Evolutionary conservation across 2,329 filamentous ascomycete genomes (phyloP).

Genomic region (Davidsoniella australis): DNA sequence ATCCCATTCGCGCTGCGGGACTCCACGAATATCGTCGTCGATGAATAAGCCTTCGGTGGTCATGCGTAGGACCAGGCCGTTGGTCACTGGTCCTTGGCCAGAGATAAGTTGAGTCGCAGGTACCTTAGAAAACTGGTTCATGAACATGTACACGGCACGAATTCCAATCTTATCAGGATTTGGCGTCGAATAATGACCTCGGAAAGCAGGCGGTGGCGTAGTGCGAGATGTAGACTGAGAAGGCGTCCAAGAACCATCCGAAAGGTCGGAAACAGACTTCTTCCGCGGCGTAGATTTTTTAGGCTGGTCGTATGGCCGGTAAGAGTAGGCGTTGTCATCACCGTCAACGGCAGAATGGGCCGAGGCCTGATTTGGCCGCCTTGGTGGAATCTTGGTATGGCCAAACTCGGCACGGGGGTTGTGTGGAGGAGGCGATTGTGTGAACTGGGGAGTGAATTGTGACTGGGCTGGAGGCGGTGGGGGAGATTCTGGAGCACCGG

Average conservation of each 20-base stretch:
- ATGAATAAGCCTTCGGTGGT: slow-evolving; percentile 92
- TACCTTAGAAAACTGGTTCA: slow-evolving; percentile 74
- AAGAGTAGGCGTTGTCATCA: slow-evolving; percentile 50
- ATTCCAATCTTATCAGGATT: slow-evolving; percentile 95
- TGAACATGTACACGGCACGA: slow-evolving; percentile 81
- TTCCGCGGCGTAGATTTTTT: slow-evolving; percentile 40
- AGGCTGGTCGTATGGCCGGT: slow-evolving; percentile 59
- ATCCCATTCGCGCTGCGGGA: slow-evolving; percentile 96
- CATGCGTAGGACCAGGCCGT: slow-evolving; percentile 81
- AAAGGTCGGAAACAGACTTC: slow-evolving; percentile 50
- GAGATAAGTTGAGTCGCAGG: slow-evolving; percentile 81
- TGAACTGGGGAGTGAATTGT: slow-evolving; percentile 5
- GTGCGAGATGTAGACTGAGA: slow-evolving; percentile 73
- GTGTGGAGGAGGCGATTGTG: slow-evolving; percentile 18
- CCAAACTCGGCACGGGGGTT: slow-evolving; percentile 13
- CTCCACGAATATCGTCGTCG: slow-evolving; percentile 80
- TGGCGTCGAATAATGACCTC: slow-evolving; percentile 66
- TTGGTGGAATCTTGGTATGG: slow-evolving; percentile 21
- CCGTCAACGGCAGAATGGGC: slow-evolving; percentile 21
- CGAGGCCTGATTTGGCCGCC: slow-evolving; percentile 23
- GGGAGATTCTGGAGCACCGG: slow-evolving; percentile 16
- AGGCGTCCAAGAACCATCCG: slow-evolving; percentile 72
- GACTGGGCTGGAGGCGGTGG: slow-evolving; percentile 12
- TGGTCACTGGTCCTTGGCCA: slow-evolving; percentile 69
- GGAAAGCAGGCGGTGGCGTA: slow-evolving; percentile 62